These are phyloP conservation scores for Cordyceps javanica DNA, from an alignment of 2,329 filamentous ascomycete genomes.

Conservation along the genomic window DNA sequence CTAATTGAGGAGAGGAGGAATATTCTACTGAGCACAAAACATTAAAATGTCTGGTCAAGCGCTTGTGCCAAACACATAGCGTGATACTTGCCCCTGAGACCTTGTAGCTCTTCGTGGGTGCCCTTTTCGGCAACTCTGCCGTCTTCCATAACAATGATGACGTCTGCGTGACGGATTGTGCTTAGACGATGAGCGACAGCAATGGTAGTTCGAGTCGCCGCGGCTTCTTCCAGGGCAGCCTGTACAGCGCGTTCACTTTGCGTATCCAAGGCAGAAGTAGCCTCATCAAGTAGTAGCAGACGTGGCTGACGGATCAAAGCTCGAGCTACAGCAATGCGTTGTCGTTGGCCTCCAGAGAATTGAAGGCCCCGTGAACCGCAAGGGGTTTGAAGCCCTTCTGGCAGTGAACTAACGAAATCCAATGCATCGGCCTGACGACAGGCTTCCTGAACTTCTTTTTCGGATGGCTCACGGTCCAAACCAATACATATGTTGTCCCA, in stretches of 20 bases:
- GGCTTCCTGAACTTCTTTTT: conserved; percentile 32
- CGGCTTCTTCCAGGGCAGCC: conserved; percentile 37
- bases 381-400: conserved; percentile 46
- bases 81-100: not conserved
- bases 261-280: conserved; percentile 53
- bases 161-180: conserved; percentile 48
- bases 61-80: not conserved
- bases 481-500: not conserved
- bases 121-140: conserved; percentile 74
- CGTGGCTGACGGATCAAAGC: conserved; percentile 56
- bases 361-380: conserved; percentile 58
- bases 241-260: conserved; percentile 56
- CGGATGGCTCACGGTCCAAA: conserved; percentile 14
- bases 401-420: conserved; percentile 32
- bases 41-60: not conserved
- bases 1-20: not conserved
- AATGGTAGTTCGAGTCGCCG: not conserved
- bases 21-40: not conserved
- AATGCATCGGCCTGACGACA: conserved; percentile 41
- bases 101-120: conserved; percentile 61
- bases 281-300: conserved; percentile 62
- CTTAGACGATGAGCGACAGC: not conserved
- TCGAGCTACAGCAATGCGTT: conserved; percentile 61
- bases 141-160: conserved; percentile 84
- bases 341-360: conserved; percentile 60